These are phyloP conservation scores for Mycena floridula DNA, from an alignment of 768 basidiomycete genomes.

Conservation along the genomic window DNA sequence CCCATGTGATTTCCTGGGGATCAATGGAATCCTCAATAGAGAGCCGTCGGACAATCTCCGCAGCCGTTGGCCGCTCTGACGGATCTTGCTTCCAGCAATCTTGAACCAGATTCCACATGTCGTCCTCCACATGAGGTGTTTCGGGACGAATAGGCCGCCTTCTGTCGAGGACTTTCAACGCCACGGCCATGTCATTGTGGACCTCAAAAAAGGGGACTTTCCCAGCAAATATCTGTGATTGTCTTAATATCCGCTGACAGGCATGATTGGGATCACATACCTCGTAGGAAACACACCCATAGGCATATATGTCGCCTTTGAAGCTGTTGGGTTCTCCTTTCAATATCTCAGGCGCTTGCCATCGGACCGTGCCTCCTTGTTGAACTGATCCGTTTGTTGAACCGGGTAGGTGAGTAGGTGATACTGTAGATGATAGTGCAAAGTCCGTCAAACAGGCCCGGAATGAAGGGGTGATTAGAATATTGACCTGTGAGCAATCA, in stretches of 20 bases:
- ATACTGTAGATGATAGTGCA: too few species aligned
- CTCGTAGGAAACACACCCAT: not conserved
- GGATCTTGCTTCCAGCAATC: not conserved
- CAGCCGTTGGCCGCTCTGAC: not conserved
- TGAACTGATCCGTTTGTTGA: not conserved
- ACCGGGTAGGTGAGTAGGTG: not conserved
- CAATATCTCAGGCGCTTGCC: slow-evolving; percentile 1
- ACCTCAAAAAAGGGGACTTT: not conserved
- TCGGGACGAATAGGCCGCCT: not conserved
- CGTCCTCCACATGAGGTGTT: not conserved
- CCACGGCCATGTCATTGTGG: not conserved
- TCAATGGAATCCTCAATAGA: not conserved
- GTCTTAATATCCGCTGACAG: not conserved
- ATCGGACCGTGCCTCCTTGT: not conserved
- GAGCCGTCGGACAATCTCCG: not conserved
- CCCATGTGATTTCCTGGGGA: not conserved
- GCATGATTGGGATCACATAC: not conserved
- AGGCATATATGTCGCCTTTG: not conserved
- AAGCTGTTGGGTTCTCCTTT: not conserved
- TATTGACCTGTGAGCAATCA: too few species aligned
- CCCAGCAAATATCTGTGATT: not conserved
- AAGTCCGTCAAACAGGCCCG: too few species aligned
- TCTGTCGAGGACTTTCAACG: not conserved
- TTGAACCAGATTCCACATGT: not conserved
- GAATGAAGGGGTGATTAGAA: too few species aligned